phyloP scores from a whole-genome alignment of 345 rosid genomes.

The Microthlaspi erraticum region DNA sequence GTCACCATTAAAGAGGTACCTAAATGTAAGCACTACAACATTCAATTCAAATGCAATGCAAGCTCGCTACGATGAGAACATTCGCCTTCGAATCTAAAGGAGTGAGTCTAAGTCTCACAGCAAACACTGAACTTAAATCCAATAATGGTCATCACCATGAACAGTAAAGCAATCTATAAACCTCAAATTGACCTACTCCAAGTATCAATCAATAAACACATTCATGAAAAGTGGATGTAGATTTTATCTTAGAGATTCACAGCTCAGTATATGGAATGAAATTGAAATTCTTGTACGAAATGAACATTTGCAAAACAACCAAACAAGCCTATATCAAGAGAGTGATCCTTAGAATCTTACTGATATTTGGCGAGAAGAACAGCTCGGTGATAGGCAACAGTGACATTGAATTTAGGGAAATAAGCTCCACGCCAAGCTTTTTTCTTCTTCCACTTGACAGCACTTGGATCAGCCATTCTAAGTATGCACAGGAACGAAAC shows the following conservation, averaged over 20 bases:
- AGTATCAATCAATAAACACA: conserved; percentile 14
- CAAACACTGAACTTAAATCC: conserved; percentile 13
- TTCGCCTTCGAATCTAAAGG: neutral
- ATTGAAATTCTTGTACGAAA: neutral
- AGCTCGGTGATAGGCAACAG: conserved; percentile 90
- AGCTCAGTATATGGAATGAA: neutral
- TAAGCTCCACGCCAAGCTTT: conserved; percentile 97
- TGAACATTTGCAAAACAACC: neutral
- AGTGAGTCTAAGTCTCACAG: neutral
- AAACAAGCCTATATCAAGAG: conserved; percentile 21
- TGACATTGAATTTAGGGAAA: conserved; percentile 82
- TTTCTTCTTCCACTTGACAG: conserved; percentile 87
- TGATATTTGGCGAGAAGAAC: conserved; percentile 83
- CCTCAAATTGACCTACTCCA: neutral
- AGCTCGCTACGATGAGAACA: neutral
- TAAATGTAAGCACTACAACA: conserved; percentile 17
- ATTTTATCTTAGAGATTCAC: neutral
- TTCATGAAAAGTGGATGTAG: conserved; percentile 10
- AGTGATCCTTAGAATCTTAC: conserved; percentile 43
- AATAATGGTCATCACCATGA: neutral
- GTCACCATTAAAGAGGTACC: neutral
- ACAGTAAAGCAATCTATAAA: conserved; percentile 5
- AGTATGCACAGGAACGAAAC: conserved; percentile 81
- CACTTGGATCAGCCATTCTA: conserved; percentile 70
- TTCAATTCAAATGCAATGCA: neutral